Evolutionary conservation across 768 basidiomycete species (phyloP), one percentile per base, ranked within the genome.

Genomic region (Lactarius quietus): DNA sequence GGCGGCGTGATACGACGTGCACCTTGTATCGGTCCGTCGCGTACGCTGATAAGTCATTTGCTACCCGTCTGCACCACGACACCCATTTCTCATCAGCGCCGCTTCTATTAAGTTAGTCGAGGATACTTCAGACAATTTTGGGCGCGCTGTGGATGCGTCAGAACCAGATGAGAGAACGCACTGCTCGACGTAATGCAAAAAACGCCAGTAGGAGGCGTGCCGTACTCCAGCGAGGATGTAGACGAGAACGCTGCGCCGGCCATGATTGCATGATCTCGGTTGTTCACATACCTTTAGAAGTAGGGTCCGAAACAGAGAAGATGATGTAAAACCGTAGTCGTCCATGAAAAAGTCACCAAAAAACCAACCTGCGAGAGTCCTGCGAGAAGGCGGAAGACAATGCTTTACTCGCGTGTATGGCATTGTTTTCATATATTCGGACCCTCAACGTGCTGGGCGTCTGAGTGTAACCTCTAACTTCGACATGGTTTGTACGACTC

Each of bases 311-410:
- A 28, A 14, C 38, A 17, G 45, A 39, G 43, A 57, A 60, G 58
- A 39, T n/a, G 28, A 28, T 57, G 45, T 26, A 33, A 57, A 72
- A 94, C 86, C 96, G 75, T 92, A 95, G 68, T 94, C 90, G 71
- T 96, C 93, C 78, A 95, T 89, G 81, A 95, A 95, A 78, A 96
- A 96, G 76, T 96, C 93, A 28, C 94, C 95, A 70, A 96, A 99
- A 78, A 98, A 95, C 97, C 97, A 99, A 29, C 97, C 93, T 94
- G 60, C 31, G 31, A 20, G 61, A n/a, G n/a, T n/a, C n/a, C n/a
- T n/a, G n/a, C n/a, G n/a, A n/a, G n/a, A n/a, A n/a, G n/a, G n/a
- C n/a, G n/a, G n/a, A n/a, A n/a, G n/a, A n/a, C n/a, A n/a, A n/a
- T n/a, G n/a, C n/a, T n/a, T n/a, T n/a, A n/a, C n/a, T n/a, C n/a